Evolutionary conservation across 306 rosid genomes (phyloP).

Genomic region (Rosa persica): DNA sequence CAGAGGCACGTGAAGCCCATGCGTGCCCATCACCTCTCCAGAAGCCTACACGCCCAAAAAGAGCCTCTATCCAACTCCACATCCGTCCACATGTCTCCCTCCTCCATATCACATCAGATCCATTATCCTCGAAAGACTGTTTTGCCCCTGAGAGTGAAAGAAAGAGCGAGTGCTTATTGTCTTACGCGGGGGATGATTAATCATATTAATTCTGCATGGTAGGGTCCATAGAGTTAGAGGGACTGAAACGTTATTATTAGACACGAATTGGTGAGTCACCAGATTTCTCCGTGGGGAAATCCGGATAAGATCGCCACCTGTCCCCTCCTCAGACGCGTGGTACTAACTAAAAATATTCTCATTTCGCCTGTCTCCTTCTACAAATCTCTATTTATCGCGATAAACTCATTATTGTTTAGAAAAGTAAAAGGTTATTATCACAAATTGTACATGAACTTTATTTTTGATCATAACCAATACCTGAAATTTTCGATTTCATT

Average conservation of each 20-base stretch:
- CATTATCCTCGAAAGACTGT: neutral
- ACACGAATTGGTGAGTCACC: neutral
- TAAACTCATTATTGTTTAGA: too few relatives aligned
- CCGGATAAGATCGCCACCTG: slow-evolving; percentile 5
- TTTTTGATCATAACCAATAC: too few relatives aligned
- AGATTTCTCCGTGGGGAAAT: neutral
- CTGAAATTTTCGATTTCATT: too few relatives aligned
- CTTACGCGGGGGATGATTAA: neutral
- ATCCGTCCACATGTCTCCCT: neutral
- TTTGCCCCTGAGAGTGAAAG: neutral
- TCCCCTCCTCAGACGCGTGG: neutral
- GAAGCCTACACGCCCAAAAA: too few relatives aligned
- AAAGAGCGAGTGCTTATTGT: neutral
- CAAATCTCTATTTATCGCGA: neutral
- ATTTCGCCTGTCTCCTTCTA: neutral
- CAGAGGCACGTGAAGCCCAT: neutral
- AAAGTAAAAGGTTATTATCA: too few relatives aligned
- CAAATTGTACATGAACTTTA: too few relatives aligned
- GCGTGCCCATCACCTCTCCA: neutral
- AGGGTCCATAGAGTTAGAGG: neutral
- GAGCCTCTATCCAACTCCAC: slow-evolving; percentile 6
- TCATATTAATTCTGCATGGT: neutral
- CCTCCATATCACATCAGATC: neutral
- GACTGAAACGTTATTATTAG: neutral
- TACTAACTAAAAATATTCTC: neutral